Conservation (phyloP, 805 yeast species). For the Candida argentea region DNA sequence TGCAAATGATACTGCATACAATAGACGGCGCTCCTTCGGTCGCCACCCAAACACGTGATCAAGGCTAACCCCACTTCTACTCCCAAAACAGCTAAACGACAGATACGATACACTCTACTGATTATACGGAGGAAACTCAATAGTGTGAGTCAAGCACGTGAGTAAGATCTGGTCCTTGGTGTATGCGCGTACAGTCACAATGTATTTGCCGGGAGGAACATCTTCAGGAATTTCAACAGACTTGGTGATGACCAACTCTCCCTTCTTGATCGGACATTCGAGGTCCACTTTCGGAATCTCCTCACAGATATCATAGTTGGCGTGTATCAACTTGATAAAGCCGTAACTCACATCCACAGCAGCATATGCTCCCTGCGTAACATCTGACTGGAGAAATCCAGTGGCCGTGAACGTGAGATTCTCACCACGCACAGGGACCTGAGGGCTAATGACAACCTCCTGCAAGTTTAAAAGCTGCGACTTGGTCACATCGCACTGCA, state of each 20-base stretch:
- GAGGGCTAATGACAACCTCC: slow-evolving; percentile 57
- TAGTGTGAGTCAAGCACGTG: slow-evolving; percentile 72
- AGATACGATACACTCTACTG: no score
- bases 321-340: slow-evolving; percentile 76
- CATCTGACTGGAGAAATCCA: slow-evolving; percentile 46
- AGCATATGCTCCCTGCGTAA: slow-evolving; percentile 85
- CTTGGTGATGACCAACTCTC: slow-evolving; percentile 56
- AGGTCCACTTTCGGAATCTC: slow-evolving; percentile 74
- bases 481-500: slow-evolving; percentile 58
- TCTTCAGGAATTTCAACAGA: slow-evolving; percentile 77
- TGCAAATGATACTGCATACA: no score
- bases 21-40: no score
- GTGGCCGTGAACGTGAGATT: slow-evolving; percentile 71
- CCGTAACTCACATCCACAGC: slow-evolving; percentile 92
- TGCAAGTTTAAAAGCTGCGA: slow-evolving; percentile 57
- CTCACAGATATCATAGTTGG: slow-evolving; percentile 90
- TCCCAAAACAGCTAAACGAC: no score
- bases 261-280: slow-evolving; percentile 73
- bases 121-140: slow-evolving; percentile 47
- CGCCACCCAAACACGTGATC: no score
- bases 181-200: slow-evolving; percentile 82
- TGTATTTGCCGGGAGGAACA: slow-evolving; percentile 92
- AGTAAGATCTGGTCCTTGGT: slow-evolving; percentile 73
- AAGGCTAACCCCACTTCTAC: no score
- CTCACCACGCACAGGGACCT: slow-evolving; percentile 83